Evolutionary conservation across 1,284 basidiomycete genomes (phyloP).

Genomic region (Malassezia furfur): DNA sequence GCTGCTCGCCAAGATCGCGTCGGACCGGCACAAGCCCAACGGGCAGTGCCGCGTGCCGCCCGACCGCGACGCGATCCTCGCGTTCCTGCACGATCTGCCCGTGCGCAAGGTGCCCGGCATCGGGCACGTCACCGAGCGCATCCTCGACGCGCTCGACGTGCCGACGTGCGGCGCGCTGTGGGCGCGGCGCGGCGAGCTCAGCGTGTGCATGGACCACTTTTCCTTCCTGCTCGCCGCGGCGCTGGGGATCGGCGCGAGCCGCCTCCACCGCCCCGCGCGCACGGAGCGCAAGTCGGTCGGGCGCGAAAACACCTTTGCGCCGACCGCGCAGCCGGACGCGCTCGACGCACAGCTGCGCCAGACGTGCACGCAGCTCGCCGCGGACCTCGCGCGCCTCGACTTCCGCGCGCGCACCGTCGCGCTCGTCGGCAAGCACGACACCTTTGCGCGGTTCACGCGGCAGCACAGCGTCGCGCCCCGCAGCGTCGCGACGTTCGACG

Average conservation of each 20-base stretch:
- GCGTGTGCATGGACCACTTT: slow-evolving; percentile 31
- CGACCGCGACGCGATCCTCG: slow-evolving; percentile 26
- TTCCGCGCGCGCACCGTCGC: slow-evolving; percentile 38
- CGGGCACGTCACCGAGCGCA: slow-evolving; percentile 41
- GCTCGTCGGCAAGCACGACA: slow-evolving; percentile 34
- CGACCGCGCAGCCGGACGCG: slow-evolving; percentile 22
- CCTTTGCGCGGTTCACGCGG: slow-evolving; percentile 39
- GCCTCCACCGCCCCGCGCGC: slow-evolving; percentile 34
- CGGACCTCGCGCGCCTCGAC: slow-evolving; percentile 31
- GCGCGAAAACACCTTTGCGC: slow-evolving; percentile 43
- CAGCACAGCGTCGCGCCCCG: slow-evolving; percentile 19
- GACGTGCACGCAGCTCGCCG: slow-evolving; percentile 30
- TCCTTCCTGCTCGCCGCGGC: slow-evolving; percentile 36
- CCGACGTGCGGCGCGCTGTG: slow-evolving; percentile 42
- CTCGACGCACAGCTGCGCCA: slow-evolving; percentile 27
- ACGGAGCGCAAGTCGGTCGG: slow-evolving; percentile 41
- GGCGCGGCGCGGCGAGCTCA: slow-evolving; percentile 33
- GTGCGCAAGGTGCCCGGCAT: slow-evolving; percentile 44
- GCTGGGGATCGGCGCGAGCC: slow-evolving; percentile 34
- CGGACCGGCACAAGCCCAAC: slow-evolving; percentile 58
- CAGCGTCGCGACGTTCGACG: slow-evolving; percentile 24
- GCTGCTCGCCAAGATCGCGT: slow-evolving; percentile 75
- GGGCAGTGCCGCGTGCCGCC: slow-evolving; percentile 34
- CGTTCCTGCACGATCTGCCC: slow-evolving; percentile 35
- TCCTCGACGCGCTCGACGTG: slow-evolving; percentile 35